A percentile compares a stretch with the other conserved stretches of the same genome.
Evolutionary conservation across 2,329 filamentous ascomycete species (phyloP).

Genomic region (Scytalidium lignicola): DNA sequence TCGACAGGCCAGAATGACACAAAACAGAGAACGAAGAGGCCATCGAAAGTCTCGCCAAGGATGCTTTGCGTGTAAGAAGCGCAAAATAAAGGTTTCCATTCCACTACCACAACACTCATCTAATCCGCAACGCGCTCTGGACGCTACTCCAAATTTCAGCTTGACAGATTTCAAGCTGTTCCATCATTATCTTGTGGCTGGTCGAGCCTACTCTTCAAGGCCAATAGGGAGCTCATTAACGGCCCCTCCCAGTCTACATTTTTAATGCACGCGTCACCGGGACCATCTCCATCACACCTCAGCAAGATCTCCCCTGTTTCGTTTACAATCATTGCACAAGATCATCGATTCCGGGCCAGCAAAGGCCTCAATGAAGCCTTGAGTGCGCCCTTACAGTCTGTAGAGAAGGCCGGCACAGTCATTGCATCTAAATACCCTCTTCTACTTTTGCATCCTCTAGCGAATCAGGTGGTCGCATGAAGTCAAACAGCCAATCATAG

Average conservation of each 20-base stretch:
- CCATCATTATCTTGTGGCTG: slow-evolving; percentile 58
- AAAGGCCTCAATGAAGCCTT: slow-evolving; percentile 11
- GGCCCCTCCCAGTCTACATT: slow-evolving; percentile 6
- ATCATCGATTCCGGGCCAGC: slow-evolving; percentile 10
- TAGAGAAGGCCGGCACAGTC: slow-evolving; percentile 7
- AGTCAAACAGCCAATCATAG: too few species aligned
- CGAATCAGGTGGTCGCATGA: too few species aligned
- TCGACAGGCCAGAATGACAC: too few species aligned
- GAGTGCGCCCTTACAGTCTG: neutral
- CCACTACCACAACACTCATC: neutral
- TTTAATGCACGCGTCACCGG: slow-evolving; percentile 13
- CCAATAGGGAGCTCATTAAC: neutral
- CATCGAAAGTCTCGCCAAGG: slow-evolving; percentile 3
- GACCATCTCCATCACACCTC: slow-evolving; percentile 13
- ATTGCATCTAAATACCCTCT: too few species aligned
- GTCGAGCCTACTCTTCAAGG: slow-evolving; percentile 14
- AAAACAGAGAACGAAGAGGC: neutral
- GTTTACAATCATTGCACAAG: slow-evolving; percentile 5
- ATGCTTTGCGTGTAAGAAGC: slow-evolving; percentile 1
- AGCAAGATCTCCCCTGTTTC: slow-evolving; percentile 1
- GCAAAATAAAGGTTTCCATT: slow-evolving; percentile 1
- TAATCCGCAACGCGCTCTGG: slow-evolving; percentile 1
- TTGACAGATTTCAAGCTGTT: slow-evolving; percentile 64
- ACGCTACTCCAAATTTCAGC: slow-evolving; percentile 43
- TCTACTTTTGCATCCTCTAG: too few species aligned